Base-by-base conservation (phyloP, 257 asterid genomes). In the Ligustrum vulgare region DNA sequence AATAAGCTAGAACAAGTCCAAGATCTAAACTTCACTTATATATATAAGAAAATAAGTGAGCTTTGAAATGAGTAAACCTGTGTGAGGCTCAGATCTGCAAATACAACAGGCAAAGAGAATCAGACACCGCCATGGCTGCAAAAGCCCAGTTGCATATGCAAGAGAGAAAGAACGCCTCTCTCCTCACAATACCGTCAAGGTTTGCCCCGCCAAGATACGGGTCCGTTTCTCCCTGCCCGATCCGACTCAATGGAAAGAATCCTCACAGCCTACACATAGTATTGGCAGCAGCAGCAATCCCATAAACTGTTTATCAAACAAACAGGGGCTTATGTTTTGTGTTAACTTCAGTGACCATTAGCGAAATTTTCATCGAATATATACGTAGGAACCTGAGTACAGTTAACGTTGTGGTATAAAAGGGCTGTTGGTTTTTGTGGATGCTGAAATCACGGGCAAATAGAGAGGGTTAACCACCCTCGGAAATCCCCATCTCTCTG, bases 141-240 rank as follows among this genome's bases (percentile, higher is more conserved):
- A 66, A 65, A 78, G 10, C 73, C 32, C 28, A 3, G 34, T 25
- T 60, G 67, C 33, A 2, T 49, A 11, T 58, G 56, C 72, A 8
- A 45, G 45, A 60, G 37, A 71, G 5, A 18, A n/a, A 49, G 16
- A 11, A 32, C 28, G 5, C 23, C 11, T 41, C 71, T 18, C 34
- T 9, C 16, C 6, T 60, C 35, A 7, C 34, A 9, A 60, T 33
- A 60, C 69, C 72, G 4, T 2, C 69, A 25, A 23, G 65, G 36
- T 71, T 41, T 5, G 49, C 83, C 78, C 68, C 20, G 78, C 83
- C 83, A 80, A 75, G 80, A 51, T 75, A 67, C 67, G 71, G 80
- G 67, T 60, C 67, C 18, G 34, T 23, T 31, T 39, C 7, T 62
- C 58, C 45, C 15, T 56, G 41, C 32, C 74, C n/a, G 73, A 35